Evolutionary conservation across 768 basidiomycete species (phyloP).

Genomic region (Stropharia rugosoannulata): DNA sequence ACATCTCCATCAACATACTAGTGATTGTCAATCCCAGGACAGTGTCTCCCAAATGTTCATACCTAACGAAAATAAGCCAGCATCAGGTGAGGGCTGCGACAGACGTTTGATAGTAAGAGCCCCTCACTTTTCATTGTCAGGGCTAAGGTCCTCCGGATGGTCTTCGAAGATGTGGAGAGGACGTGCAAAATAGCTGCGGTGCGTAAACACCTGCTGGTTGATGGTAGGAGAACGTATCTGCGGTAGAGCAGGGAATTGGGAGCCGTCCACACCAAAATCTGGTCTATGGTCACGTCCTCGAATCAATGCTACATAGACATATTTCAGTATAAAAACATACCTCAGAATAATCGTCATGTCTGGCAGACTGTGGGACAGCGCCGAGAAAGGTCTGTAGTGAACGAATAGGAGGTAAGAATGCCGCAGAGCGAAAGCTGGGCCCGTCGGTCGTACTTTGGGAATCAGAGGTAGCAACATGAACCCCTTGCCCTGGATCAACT

Average conservation of each 20-base stretch:
- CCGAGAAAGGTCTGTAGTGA: neutral
- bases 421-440: neutral
- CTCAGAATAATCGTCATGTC: constrained; percentile 9
- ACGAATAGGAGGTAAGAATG: neutral
- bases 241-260: constrained; percentile 59
- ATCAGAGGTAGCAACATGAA: constrained; percentile 7
- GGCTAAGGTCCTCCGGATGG: constrained; percentile 64
- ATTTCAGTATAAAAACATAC: constrained; percentile 1
- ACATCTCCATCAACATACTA: constrained; percentile 56
- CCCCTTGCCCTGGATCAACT: constrained; percentile 11
- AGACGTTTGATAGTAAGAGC: neutral
- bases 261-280: constrained; percentile 42
- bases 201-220: constrained; percentile 65
- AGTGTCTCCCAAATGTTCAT: constrained; percentile 76
- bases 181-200: constrained; percentile 67
- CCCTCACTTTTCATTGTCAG: constrained; percentile 78
- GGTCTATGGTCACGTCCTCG: constrained; percentile 24
- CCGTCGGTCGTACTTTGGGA: constrained; percentile 5
- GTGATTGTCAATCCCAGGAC: constrained; percentile 73
- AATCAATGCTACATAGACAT: neutral
- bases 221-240: constrained; percentile 46
- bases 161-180: constrained; percentile 81
- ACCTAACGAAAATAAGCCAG: constrained; percentile 35
- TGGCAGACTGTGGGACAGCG: neutral
- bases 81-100: neutral